phyloP scores from a whole-genome alignment of 495 filamentous ascomycete genomes.

The Cryomyces antarcticus region DNA sequence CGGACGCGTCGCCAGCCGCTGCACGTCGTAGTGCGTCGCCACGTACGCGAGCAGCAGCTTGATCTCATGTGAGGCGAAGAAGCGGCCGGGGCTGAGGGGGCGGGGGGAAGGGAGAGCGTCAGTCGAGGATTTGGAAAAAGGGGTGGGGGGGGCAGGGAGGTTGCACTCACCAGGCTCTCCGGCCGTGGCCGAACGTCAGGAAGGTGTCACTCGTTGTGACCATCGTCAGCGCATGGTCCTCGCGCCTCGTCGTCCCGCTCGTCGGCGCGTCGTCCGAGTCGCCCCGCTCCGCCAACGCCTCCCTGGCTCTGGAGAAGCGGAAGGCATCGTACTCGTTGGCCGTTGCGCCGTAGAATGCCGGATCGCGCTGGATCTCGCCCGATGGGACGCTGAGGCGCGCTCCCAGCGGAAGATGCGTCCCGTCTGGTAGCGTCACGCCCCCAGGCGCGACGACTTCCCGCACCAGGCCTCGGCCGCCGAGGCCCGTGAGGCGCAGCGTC shows the following conservation, averaged over 20 bases:
- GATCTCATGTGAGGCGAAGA: conserved; percentile 4
- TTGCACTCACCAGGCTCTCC: conserved; percentile 6
- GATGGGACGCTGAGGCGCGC: conserved; percentile 20
- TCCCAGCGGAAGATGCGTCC: conserved; percentile 16
- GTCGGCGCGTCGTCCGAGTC: not conserved
- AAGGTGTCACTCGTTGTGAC: conserved; percentile 2
- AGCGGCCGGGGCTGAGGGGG: conserved; percentile 2
- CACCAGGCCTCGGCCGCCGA: conserved; percentile 21
- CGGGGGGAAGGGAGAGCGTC: not conserved
- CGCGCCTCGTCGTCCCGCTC: not conserved
- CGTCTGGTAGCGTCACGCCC: conserved; percentile 19
- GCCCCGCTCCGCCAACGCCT: not conserved
- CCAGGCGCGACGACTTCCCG: conserved; percentile 21
- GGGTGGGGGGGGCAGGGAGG: not conserved
- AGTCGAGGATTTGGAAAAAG: not conserved
- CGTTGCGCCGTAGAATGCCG: conserved; percentile 15
- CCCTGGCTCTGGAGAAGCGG: conserved; percentile 13
- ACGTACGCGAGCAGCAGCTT: conserved; percentile 7
- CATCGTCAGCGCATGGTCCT: not conserved
- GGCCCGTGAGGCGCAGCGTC: conserved; percentile 21
- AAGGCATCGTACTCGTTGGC: conserved; percentile 20
- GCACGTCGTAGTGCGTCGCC: conserved; percentile 5
- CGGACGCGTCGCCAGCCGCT: not conserved
- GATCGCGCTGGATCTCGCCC: conserved; percentile 21
- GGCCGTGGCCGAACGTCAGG: conserved; percentile 4